A percentile compares a stretch with the other conserved stretches of the same genome.
Conservation (phyloP, 1,284 basidiomycete genomes). For the Ceratobasidium sp. region DNA sequence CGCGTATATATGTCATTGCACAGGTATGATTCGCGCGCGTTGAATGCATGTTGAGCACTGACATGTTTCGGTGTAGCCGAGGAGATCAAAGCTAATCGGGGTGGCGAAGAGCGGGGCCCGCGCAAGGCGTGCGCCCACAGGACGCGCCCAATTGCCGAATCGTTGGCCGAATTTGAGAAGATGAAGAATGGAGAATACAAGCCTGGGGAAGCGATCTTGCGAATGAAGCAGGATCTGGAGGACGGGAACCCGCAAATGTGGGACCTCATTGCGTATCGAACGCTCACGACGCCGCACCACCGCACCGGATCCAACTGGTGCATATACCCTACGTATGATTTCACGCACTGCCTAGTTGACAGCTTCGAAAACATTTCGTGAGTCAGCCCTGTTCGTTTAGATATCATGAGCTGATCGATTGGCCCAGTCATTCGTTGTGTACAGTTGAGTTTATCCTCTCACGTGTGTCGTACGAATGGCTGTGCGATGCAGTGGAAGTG, state of each 20-base stretch:
- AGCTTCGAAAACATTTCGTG: conserved; percentile 99
- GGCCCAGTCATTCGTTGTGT: conserved; percentile 90
- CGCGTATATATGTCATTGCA: conserved; percentile 97
- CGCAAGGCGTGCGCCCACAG: conserved; percentile 91
- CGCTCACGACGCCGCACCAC: conserved; percentile 91
- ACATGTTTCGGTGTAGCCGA: conserved; percentile 68
- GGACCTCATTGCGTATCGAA: conserved; percentile 97
- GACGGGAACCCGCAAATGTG: conserved; percentile 99
- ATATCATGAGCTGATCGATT: conserved; percentile 16
- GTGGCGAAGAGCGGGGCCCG: conserved; percentile 82
- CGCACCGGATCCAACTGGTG: conserved; percentile 94
- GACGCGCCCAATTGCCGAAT: conserved; percentile 84
- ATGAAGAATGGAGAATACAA: conserved; percentile 94
- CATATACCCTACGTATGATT: conserved; percentile 98
- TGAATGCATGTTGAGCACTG: conserved; percentile 37
- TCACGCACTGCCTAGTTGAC: conserved; percentile 98
- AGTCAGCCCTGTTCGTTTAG: conserved; percentile 55
- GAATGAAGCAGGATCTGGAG: conserved; percentile 97
- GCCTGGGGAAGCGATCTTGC: conserved; percentile 89
- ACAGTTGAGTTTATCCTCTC: conserved; percentile 98
- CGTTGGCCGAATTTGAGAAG: conserved; percentile 85
- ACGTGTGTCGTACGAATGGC: conserved; percentile 98
- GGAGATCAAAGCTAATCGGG: conserved; percentile 89
- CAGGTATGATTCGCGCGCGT: conserved; percentile 66
- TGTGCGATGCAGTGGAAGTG: conserved; percentile 95